Percentiles rank a stretch among this genome's conserved stretches.
Evolutionary conservation across 1,284 basidiomycete species (phyloP).

Genomic region (Polyporus tsugae): DNA sequence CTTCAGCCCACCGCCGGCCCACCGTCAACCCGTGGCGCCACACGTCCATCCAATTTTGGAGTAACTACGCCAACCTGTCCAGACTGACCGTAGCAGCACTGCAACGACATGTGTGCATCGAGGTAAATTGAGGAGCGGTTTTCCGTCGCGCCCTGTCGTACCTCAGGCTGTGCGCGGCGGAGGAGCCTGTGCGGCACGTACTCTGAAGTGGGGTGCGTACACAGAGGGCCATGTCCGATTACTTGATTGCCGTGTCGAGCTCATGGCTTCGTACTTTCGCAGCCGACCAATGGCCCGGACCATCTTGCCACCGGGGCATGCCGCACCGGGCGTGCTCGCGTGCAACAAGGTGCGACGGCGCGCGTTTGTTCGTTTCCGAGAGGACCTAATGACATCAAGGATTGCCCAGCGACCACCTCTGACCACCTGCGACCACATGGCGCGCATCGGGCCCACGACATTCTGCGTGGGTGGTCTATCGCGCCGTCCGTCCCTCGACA

Average conservation of each 20-base stretch:
- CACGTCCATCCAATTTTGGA: neutral
- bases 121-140: neutral
- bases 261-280: neutral
- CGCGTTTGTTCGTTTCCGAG: neutral
- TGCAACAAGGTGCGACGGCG: neutral
- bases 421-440: neutral
- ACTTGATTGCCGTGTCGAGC: neutral
- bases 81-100: neutral
- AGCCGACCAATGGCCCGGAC: neutral
- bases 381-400: neutral
- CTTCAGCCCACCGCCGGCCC: too few species aligned
- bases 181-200: neutral
- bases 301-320: neutral
- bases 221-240: neutral
- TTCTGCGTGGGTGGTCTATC: neutral
- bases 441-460: neutral
- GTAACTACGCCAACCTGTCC: slow-evolving; percentile 8
- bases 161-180: neutral
- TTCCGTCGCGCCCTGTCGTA: neutral
- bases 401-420: neutral
- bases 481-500: neutral
- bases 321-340: neutral
- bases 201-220: neutral
- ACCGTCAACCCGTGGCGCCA: neutral
- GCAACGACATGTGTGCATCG: neutral